phyloP scores from a whole-genome alignment of 2,329 filamentous ascomycete species.

The Fusarium sp. region DNA sequence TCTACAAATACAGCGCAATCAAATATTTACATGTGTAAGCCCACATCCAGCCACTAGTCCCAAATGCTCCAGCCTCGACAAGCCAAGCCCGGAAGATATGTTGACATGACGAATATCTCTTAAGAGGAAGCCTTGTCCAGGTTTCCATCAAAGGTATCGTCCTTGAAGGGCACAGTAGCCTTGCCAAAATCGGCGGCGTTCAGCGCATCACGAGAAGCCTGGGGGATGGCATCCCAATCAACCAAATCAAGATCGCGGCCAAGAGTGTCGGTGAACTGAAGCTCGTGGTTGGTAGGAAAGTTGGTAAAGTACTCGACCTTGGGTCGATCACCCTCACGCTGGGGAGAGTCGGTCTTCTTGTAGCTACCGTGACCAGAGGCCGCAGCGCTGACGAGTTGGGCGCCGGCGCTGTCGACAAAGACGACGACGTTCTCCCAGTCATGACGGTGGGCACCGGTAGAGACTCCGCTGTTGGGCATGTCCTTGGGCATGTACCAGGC shows the following conservation, averaged over 20 bases:
- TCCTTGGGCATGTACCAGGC: constrained; percentile 62
- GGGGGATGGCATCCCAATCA: constrained; percentile 56
- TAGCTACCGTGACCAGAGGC: constrained; percentile 53
- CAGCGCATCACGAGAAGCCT: constrained; percentile 50
- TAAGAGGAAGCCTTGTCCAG: constrained; percentile 23
- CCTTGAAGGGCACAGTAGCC: constrained; percentile 56
- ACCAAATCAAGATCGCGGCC: constrained; percentile 55
- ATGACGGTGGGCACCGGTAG: constrained; percentile 51
- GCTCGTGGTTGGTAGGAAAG: constrained; percentile 50
- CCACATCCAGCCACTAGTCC: not conserved
- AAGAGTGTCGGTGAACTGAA: constrained; percentile 48
- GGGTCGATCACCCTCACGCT: constrained; percentile 35
- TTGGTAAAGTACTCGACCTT: constrained; percentile 50
- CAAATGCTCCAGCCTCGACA: not conserved
- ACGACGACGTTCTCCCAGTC: constrained; percentile 55
- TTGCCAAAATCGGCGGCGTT: constrained; percentile 53
- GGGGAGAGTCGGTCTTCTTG: constrained; percentile 40
- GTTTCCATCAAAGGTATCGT: constrained; percentile 41
- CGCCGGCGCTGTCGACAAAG: constrained; percentile 45
- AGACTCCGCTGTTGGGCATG: constrained; percentile 48
- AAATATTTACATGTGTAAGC: not conserved
- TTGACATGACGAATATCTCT: not conserved
- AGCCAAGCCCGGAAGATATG: not conserved
- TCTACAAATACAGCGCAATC: not conserved
- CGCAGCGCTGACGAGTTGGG: constrained; percentile 49